Evolutionary conservation across 2,329 filamentous ascomycete species (phyloP), one percentile per base, ranked within the genome.

Genomic region (Onygenales sp.): DNA sequence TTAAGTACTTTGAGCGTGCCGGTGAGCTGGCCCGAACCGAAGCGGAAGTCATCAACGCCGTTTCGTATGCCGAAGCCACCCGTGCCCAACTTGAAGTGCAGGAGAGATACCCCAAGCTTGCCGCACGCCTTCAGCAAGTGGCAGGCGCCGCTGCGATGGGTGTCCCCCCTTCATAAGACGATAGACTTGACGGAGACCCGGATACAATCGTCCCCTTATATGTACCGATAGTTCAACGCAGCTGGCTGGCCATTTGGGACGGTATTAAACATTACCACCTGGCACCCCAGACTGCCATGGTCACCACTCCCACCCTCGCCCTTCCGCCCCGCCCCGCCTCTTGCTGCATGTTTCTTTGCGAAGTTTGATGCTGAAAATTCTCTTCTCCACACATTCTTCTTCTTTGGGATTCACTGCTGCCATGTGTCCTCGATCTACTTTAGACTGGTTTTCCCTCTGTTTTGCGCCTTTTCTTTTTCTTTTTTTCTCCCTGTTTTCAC

Each of bases 1-100:
- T 98, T 60, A 89, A 87, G 72, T 97, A 97, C 77, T 98, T 98
- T 68, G 91, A 97, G 78, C 86, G 89, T 56, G 93, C 93, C 2
- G 93, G 92, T 32, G 91, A 97, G 74, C 83, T 98, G 51, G 91
- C 90, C 46, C 81, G 93, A 63, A 98, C 93, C 36, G 92, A 96
- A 65, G 88, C 87, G 56, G 93, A 98, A 76, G 91, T 97, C 58
- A 84, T 97, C 61, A 97, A 97, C 66, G 93, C 93, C 6, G 80
- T 98, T 14, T 95, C 89, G 17, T 98, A 98, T 67, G 93, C 93
- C 33, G 93, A 98, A 73, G 93, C 93, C 17, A 97, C 93, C 40
- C 82, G 93, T 65, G 97, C 93, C 58, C 93, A 98, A 73, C 82
- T 98, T 57, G 88, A 95, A 74, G 87, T 93, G 13, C 87, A 89